Base-by-base conservation (phyloP, 805 yeast genomes). In the Schwanniomyces vanrijiae region DNA sequence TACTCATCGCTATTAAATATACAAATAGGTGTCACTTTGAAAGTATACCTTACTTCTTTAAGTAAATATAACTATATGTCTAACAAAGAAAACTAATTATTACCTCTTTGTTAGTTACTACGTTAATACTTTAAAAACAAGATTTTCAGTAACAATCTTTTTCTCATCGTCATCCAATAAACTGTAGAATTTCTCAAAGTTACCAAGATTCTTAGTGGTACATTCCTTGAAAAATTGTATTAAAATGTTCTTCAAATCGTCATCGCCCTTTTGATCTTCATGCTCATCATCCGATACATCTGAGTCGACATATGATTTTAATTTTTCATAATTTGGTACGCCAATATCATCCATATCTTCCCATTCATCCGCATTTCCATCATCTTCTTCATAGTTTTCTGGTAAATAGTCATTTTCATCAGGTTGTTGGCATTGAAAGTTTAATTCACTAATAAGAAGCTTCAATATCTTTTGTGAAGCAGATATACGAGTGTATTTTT, bases 281-380 rank as follows among this genome's bases (percentile, higher is more conserved):
- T 60, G 64, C n/a, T 59, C 66, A 6, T 59, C 72, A 25, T 68
- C 69, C 34, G 69, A 76, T 19, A 69, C 74, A 41, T 70, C 77
- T 2, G 73, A 72, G 31, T 72, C 78, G 5, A 82, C 79, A 53
- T 80, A 86, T 4, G 80, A 74, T 55, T 81, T 77, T 44, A 87
- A 61, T 49, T 83, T 84, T 20, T 83, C 87, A 58, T 75, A 85
- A 41, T 81, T 78, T 3, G 87, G 80, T 1, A 75, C 80, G 1
- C 84, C 87, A 37, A 81, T 68, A 42, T 82, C 88, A 13, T 85
- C 90, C 50, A 84, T 69, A 55, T 86, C 94, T 55, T 88, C 94
- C 91, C 94, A 86, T 1, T 78, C 90, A 19, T 72, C 84, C 11
- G 69, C 81, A 34, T 71, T 79, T 20, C 59, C 74, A n/a, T 62